phyloP scores from a whole-genome alignment of 208 protist species.

The Wallacemonas sp. region DNA sequence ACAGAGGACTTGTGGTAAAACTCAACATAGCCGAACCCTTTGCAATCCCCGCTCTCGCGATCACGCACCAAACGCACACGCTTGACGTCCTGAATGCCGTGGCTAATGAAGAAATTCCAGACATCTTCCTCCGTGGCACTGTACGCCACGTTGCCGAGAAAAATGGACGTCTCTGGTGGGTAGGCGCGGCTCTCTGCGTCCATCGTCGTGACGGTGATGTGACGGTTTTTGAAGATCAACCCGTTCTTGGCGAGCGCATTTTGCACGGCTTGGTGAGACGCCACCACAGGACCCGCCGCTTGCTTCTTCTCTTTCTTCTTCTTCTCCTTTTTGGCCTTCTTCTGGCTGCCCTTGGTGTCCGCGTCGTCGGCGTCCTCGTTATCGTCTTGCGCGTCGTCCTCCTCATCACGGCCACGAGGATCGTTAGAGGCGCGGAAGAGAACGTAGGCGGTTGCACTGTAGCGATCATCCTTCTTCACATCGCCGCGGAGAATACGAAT shows the following conservation, averaged over 20 bases:
- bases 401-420: background rate
- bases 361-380: background rate
- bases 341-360: background rate
- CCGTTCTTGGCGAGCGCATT: constrained; percentile 62
- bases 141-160: constrained; percentile 89
- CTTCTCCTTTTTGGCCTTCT: constrained; percentile 2
- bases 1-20: constrained; percentile 63
- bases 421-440: constrained; percentile 54
- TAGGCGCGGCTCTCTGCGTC: constrained; percentile 63
- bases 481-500: constrained; percentile 86
- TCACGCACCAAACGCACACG: constrained; percentile 86
- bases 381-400: constrained; percentile 14
- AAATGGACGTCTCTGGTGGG: constrained; percentile 84
- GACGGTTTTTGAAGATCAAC: constrained; percentile 70
- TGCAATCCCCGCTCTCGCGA: constrained; percentile 75
- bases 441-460: constrained; percentile 83
- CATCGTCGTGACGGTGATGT: constrained; percentile 83
- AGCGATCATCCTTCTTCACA: constrained; percentile 79
- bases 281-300: background rate
- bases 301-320: constrained; percentile 7
- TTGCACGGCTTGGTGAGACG: constrained; percentile 31
- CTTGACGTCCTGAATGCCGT: constrained; percentile 78
- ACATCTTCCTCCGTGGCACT: constrained; percentile 80
- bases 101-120: constrained; percentile 81
- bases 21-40: constrained; percentile 92